Evolutionary conservation across 257 asterid genomes (phyloP).

Genomic region (Ehretia macrophylla): DNA sequence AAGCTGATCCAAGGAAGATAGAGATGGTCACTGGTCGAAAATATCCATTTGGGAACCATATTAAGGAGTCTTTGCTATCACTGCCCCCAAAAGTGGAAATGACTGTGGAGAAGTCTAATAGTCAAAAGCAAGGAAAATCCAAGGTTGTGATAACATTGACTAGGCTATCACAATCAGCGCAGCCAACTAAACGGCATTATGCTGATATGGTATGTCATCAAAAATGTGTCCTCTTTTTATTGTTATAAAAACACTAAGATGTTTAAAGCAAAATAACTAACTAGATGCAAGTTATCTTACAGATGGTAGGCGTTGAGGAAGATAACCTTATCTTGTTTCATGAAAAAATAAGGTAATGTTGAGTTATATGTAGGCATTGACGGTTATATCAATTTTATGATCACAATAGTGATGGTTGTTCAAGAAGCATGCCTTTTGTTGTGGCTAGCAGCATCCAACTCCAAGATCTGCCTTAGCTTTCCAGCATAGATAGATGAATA

Average conservation of each 20-base stretch:
- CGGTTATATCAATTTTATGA: background rate
- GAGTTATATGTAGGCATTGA: background rate
- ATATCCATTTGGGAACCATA: constrained; percentile 93
- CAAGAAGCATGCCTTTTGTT: background rate
- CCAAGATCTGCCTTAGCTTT: background rate
- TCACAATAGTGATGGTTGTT: background rate
- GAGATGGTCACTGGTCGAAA: constrained; percentile 88
- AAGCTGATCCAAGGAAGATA: constrained; percentile 95
- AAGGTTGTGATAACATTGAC: constrained; percentile 70
- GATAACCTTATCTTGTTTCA: constrained; percentile 65
- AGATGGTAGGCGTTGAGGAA: constrained; percentile 79
- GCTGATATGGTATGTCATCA: constrained; percentile 73
- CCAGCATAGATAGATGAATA: background rate
- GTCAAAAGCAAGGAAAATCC: constrained; percentile 65
- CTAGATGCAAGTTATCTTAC: constrained; percentile 19
- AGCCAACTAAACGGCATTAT: constrained; percentile 60
- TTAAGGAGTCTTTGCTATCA: constrained; percentile 69
- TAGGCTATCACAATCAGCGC: constrained; percentile 59
- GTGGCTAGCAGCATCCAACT: background rate
- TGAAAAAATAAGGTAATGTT: constrained; percentile 75
- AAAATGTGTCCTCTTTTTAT: constrained; percentile 8
- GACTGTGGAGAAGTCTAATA: constrained; percentile 53
- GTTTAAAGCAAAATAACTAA: background rate
- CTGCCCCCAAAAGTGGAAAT: constrained; percentile 86
- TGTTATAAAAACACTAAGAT: background rate